Evolutionary conservation across 2,329 filamentous ascomycete genomes (phyloP).

Genomic region (Fusarium paranaense): DNA sequence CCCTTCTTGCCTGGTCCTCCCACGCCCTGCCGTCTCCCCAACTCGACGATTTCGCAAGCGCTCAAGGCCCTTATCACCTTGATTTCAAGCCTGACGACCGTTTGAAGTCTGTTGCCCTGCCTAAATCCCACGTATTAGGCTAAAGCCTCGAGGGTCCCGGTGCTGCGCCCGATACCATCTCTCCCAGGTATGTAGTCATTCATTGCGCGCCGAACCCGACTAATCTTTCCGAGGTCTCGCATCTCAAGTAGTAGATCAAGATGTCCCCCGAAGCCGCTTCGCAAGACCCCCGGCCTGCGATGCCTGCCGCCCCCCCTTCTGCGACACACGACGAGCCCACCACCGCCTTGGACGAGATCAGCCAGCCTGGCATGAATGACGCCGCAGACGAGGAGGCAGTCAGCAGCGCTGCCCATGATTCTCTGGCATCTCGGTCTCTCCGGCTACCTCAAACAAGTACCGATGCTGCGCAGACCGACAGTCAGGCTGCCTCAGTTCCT

Average conservation of each 20-base stretch:
- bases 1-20: background rate
- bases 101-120: no score
- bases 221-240: no score
- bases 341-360: background rate
- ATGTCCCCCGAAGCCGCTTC: background rate
- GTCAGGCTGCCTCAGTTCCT: background rate
- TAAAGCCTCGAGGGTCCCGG: background rate
- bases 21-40: background rate
- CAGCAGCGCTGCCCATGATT: background rate
- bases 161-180: background rate
- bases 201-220: no score
- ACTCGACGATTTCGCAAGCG: background rate
- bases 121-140: no score
- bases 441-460: no score
- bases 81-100: background rate
- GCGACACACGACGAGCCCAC: background rate
- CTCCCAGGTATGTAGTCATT: background rate
- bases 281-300: background rate
- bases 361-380: background rate
- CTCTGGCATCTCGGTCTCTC: no score
- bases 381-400: fast-evolving
- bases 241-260: background rate
- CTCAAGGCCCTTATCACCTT: background rate
- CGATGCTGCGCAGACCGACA: background rate
- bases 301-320: background rate